Conservation (phyloP, 306 rosid genomes). For the Corylus avellana region DNA sequence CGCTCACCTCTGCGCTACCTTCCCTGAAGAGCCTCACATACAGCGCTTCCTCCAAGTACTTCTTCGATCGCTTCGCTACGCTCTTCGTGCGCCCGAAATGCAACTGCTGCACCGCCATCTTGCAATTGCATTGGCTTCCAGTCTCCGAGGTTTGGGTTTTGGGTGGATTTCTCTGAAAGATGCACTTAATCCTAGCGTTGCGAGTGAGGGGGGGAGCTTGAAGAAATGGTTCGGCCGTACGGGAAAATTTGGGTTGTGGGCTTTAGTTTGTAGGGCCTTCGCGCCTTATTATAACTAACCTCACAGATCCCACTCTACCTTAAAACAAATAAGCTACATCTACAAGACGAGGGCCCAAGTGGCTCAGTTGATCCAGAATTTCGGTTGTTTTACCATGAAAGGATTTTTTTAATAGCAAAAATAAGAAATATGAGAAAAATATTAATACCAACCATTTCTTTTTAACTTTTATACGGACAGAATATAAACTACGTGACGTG, state of each 20-base stretch:
- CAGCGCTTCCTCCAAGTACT: conserved; percentile 78
- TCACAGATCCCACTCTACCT: too few species aligned
- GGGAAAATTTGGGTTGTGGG: neutral
- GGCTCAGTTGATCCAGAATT: too few species aligned
- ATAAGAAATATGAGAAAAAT: too few species aligned
- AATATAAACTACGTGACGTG: too few species aligned
- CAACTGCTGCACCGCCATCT: conserved; percentile 62
- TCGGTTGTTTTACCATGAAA: too few species aligned
- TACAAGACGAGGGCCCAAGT: too few species aligned
- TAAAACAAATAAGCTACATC: too few species aligned
- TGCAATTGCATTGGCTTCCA: neutral
- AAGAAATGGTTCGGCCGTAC: neutral
- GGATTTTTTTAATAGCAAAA: too few species aligned
- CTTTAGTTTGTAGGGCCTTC: neutral
- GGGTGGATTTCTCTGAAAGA: neutral
- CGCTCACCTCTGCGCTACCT: conserved; percentile 57
- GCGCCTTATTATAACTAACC: too few species aligned
- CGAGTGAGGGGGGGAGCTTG: neutral
- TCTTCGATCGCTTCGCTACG: conserved; percentile 65
- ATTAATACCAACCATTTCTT: too few species aligned
- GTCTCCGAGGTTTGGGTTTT: conserved; percentile 15
- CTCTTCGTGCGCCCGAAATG: conserved; percentile 56
- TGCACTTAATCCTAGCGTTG: conserved; percentile 32
- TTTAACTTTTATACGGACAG: too few species aligned
- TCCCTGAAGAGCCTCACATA: conserved; percentile 72